Evolutionary conservation across 2,329 filamentous ascomycete species (phyloP), one percentile per base, ranked within the genome.

Genomic region (Didymella segeticola): DNA sequence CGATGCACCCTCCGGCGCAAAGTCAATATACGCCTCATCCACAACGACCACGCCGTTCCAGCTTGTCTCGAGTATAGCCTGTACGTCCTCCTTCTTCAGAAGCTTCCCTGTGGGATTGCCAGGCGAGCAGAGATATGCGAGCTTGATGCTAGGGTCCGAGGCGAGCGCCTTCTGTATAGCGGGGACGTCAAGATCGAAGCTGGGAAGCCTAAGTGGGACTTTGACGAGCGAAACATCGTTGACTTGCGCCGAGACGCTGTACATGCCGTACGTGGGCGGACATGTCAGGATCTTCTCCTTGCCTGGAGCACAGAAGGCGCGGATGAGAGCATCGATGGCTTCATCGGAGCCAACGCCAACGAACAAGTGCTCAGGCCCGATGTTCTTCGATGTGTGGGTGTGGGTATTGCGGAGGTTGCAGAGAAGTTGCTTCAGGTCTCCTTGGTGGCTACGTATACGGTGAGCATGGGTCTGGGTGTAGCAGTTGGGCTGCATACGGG

Each of bases 191-290:
- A 97, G 82, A 37, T 81, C 82, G 75, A 98, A 99, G 4, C 76
- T 80, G 1, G 90, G 87, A 1, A 86, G 84, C 41, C 90, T 83
- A 19, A 98, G 81, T 0, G 93, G 92, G n/a, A 98, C 87, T 72
- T 89, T 91, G 64, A 96, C 88, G 22, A 98, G 85, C 38, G 83
- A 83, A 17, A 99, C 82, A 70, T 98, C 95, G 79, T 99, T 99
- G 63, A 97, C 89, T 72, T 96, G 89, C 1, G 95, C 95, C 6
- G 91, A 96, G 15, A 99, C 95, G 39, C 86, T 82, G 80, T 99
- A 99, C 95, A 99, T 99, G 78, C 95, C 95, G 75, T 99, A 99
- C 0, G 95, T 99, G 1, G 95, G 95, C 15, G 95, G 95, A 71
- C 93, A 98, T 34, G 91, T 93, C 29, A 99, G 84, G 71, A 99